These are phyloP conservation scores for Aphanomyces cochlioides DNA, from an alignment of 352 stramenopile species.

Conservation along the genomic window DNA sequence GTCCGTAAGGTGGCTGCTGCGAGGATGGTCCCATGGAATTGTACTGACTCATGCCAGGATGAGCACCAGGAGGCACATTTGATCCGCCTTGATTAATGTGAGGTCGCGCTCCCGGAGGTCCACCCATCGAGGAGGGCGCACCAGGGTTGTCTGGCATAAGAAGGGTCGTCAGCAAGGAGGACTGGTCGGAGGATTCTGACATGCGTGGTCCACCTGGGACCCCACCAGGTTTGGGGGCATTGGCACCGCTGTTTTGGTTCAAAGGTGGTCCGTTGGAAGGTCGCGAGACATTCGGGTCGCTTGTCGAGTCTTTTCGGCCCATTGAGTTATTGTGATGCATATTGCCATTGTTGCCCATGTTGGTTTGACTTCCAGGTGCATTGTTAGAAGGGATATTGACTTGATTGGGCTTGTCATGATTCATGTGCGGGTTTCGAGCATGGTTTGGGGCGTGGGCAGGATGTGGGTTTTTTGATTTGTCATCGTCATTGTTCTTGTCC, in stretches of 20 bases:
- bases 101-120: not conserved
- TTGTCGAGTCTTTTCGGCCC: conserved; percentile 9
- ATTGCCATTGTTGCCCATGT: not conserved
- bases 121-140: not conserved
- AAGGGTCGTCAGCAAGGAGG: conserved; percentile 10
- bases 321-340: conserved; percentile 5
- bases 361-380: not conserved
- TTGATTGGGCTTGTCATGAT: conserved; percentile 33
- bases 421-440: conserved; percentile 36
- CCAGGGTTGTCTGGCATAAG: conserved; percentile 19
- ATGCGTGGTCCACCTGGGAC: not conserved
- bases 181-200: conserved; percentile 21
- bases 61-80: not conserved
- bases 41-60: conserved; percentile 17
- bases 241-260: not conserved
- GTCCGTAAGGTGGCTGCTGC: conserved; percentile 9
- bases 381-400: conserved; percentile 34
- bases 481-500: conserved; percentile 35
- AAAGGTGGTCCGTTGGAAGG: not conserved
- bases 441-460: conserved; percentile 22
- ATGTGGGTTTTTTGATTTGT: conserved; percentile 39
- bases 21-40: conserved; percentile 6
- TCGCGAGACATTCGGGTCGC: not conserved
- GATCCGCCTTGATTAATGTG: conserved; percentile 21
- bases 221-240: conserved; percentile 7